Evolutionary conservation across 768 basidiomycete genomes (phyloP).

Genomic region (Rhodosporidiobolus odoratus): DNA sequence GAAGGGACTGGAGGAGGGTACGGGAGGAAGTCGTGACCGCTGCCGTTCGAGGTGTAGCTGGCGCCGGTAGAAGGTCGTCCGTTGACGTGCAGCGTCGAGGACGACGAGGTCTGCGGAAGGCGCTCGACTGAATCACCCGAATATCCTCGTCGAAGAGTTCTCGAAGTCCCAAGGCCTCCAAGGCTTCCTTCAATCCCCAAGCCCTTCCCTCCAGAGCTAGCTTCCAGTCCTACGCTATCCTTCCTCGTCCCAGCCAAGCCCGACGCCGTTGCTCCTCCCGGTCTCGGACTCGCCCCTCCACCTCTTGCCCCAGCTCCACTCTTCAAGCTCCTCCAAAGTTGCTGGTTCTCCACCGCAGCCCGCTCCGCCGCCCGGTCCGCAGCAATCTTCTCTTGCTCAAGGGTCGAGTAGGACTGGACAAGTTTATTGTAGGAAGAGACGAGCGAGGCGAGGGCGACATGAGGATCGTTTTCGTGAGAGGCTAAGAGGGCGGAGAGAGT

Average conservation of each 20-base stretch:
- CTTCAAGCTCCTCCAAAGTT: conserved; percentile 36
- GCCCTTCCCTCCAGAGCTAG: not conserved
- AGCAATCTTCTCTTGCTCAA: conserved; percentile 5
- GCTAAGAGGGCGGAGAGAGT: conserved; percentile 13
- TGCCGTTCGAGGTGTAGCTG: not conserved
- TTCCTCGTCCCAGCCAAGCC: not conserved
- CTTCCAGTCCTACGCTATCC: too few species aligned
- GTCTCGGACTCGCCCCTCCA: conserved; percentile 32
- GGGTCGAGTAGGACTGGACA: not conserved
- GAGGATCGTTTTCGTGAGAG: conserved; percentile 19
- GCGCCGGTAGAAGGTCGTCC: too few species aligned
- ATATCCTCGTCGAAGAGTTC: not conserved
- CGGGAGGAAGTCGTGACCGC: conserved; percentile 2
- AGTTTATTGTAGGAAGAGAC: conserved; percentile 31
- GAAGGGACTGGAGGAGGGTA: not conserved
- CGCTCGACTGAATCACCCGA: not conserved
- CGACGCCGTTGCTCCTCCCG: not conserved
- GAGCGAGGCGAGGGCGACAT: conserved; percentile 25
- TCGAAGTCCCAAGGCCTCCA: too few species aligned
- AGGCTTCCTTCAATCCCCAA: conserved; percentile 10
- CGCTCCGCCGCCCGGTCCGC: conserved; percentile 12
- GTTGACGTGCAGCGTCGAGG: too few species aligned
- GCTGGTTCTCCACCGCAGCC: conserved; percentile 25
- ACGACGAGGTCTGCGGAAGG: too few species aligned
- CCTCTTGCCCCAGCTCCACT: not conserved